Conservation (phyloP, 1,284 basidiomycete genomes). For the Pseudozyma sp. region DNA sequence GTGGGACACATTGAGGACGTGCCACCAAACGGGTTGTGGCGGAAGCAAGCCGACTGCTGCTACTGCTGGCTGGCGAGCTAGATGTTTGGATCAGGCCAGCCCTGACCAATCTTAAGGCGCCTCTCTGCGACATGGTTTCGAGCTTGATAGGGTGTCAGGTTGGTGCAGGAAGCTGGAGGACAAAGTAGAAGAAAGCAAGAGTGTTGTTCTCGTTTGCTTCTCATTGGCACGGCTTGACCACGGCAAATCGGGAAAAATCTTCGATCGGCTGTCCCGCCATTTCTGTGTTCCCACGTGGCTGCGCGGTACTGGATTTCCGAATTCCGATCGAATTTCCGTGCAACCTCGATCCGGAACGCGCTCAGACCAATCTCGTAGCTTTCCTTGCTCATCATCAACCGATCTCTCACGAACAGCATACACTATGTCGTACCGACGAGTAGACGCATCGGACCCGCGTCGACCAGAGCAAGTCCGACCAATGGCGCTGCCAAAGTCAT, state of each 20-base stretch:
- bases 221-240: too few relatives aligned
- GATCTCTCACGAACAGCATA: too few relatives aligned
- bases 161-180: background rate
- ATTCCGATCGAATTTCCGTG: conserved; percentile 2
- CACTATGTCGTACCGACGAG: conserved; percentile 36
- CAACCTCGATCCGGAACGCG: background rate
- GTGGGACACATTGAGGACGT: background rate
- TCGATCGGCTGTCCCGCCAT: too few relatives aligned
- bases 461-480: conserved; percentile 27
- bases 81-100: conserved; percentile 4
- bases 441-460: conserved; percentile 40
- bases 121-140: conserved; percentile 12
- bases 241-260: too few relatives aligned
- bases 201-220: background rate
- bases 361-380: conserved; percentile 5
- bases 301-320: conserved; percentile 12
- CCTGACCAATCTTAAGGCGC: background rate
- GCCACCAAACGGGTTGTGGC: background rate
- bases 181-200: background rate
- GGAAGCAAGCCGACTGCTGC: background rate
- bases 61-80: conserved; percentile 1
- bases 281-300: conserved; percentile 11
- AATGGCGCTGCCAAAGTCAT: conserved; percentile 26
- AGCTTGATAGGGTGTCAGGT: background rate
- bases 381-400: background rate